phyloP scores from a whole-genome alignment of 208 protist genomes.

The Angomonas deanei region DNA sequence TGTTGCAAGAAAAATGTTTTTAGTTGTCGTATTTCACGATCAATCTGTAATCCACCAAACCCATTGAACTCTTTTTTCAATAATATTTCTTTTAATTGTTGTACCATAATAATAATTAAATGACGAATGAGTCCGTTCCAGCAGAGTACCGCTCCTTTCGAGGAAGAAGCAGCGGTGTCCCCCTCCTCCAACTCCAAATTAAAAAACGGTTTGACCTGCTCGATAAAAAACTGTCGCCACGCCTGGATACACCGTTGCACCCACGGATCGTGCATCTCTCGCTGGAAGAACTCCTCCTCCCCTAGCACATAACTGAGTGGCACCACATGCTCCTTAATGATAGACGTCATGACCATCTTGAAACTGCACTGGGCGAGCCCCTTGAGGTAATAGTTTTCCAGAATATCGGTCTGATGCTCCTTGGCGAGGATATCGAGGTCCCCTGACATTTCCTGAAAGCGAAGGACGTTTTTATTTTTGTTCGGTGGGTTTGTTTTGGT shows the following conservation, averaged over 20 bases:
- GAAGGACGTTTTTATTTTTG: constrained; percentile 32
- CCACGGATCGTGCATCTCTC: constrained; percentile 82
- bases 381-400: background rate
- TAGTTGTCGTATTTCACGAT: constrained; percentile 73
- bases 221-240: constrained; percentile 20
- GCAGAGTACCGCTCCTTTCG: background rate
- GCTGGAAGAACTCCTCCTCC: constrained; percentile 73
- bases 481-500: constrained; percentile 5
- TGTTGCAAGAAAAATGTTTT: constrained; percentile 53
- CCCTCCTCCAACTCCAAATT: constrained; percentile 26
- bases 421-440: constrained; percentile 34
- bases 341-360: constrained; percentile 27
- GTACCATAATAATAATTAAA: background rate
- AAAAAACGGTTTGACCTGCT: background rate
- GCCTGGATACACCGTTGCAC: constrained; percentile 53
- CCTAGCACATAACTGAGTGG: constrained; percentile 54
- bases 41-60: constrained; percentile 73
- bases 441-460: constrained; percentile 61
- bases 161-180: background rate
- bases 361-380: constrained; percentile 9
- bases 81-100: constrained; percentile 15
- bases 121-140: background rate
- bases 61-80: constrained; percentile 49
- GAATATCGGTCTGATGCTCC: constrained; percentile 11
- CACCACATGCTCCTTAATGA: constrained; percentile 51